Conservation (phyloP, 768 basidiomycete species). For the Exidia glandulosa region DNA sequence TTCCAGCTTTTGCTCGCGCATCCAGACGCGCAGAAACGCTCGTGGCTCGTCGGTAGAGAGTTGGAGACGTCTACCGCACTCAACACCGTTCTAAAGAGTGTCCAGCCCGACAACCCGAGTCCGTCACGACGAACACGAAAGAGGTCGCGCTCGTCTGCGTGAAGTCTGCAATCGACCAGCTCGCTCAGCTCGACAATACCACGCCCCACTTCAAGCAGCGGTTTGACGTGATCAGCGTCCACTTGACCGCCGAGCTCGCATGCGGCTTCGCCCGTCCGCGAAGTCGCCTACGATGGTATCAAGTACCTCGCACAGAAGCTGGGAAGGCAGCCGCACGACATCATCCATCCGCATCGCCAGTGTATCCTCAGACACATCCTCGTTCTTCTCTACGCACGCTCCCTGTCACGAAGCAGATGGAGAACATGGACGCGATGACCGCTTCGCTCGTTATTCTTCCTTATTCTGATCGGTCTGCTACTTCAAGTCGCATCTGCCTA, state of each 20-base stretch:
- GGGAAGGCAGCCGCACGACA: constrained; percentile 57
- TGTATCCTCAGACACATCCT: too few relatives aligned
- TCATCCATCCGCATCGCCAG: constrained; percentile 78
- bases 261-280: constrained; percentile 84
- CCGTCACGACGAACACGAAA: constrained; percentile 63
- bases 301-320: constrained; percentile 64
- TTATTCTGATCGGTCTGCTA: too few relatives aligned
- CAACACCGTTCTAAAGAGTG: constrained; percentile 86
- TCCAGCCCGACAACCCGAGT: constrained; percentile 77
- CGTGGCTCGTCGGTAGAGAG: constrained; percentile 79
- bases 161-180: constrained; percentile 32
- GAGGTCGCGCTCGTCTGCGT: constrained; percentile 61
- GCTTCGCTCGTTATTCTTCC: too few relatives aligned
- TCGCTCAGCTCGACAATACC: constrained; percentile 19
- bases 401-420: constrained; percentile 91
- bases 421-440: too few relatives aligned
- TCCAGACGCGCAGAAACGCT: constrained; percentile 9
- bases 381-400: too few relatives aligned
- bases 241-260: constrained; percentile 72
- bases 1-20: background rate
- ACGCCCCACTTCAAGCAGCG: too few relatives aligned
- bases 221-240: constrained; percentile 57
- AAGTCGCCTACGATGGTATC: constrained; percentile 74
- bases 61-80: constrained; percentile 84
- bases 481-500: too few relatives aligned